Conservation (phyloP, 2,329 filamentous ascomycete species). For the Claviceps spartinae region DNA sequence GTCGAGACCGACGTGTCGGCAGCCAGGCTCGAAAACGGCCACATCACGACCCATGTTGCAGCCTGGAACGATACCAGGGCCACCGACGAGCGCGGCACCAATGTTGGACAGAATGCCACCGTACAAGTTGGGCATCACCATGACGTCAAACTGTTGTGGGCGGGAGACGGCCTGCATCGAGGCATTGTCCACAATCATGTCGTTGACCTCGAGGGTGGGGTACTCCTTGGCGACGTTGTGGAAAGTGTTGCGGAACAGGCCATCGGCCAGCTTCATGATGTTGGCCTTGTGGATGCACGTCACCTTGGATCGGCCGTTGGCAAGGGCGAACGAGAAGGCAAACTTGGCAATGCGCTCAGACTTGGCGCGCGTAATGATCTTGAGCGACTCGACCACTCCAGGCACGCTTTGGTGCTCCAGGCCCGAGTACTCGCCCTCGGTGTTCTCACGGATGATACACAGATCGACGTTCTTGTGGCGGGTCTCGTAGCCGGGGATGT, state of each 20-base stretch:
- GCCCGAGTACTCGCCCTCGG: slow-evolving; percentile 98
- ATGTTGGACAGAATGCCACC: slow-evolving; percentile 99
- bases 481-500: slow-evolving; percentile 96
- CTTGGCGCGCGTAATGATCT: slow-evolving; percentile 99
- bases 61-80: slow-evolving; percentile 90
- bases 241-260: slow-evolving; percentile 97
- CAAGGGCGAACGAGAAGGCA: slow-evolving; percentile 91
- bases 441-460: slow-evolving; percentile 99
- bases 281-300: slow-evolving; percentile 99
- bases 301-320: slow-evolving; percentile 98
- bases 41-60: slow-evolving; percentile 99
- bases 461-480: slow-evolving; percentile 95
- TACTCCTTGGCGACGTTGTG: slow-evolving; percentile 88
- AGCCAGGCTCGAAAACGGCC: slow-evolving; percentile 96
- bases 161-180: slow-evolving; percentile 97
- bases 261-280: slow-evolving; percentile 99
- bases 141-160: slow-evolving; percentile 97
- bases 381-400: slow-evolving; percentile 96
- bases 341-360: slow-evolving; percentile 99
- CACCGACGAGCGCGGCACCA: slow-evolving; percentile 89
- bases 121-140: slow-evolving; percentile 99
- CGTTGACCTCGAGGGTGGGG: slow-evolving; percentile 87
- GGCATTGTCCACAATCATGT: slow-evolving; percentile 99
- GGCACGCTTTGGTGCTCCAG: slow-evolving; percentile 95
- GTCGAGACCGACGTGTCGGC: slow-evolving; percentile 96